These are phyloP conservation scores for Collybiopsis luxurians DNA, from an alignment of 768 basidiomycete species.

Conservation along the genomic window DNA sequence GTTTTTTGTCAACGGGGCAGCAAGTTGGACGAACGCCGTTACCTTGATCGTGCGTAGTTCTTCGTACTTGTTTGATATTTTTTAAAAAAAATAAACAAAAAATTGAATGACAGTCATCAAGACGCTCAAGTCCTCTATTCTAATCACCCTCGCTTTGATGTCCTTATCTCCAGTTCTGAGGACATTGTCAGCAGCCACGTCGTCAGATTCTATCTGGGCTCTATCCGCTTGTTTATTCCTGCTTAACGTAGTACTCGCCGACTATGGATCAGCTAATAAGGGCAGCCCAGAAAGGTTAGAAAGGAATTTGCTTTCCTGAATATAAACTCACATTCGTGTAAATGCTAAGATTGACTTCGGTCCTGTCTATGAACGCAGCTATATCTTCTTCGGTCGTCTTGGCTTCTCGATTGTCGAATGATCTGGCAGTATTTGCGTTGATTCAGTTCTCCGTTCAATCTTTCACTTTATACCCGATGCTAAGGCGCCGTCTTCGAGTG, in stretches of 20 bases:
- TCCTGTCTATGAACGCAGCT: slow-evolving; percentile 87
- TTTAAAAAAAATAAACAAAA: not conserved
- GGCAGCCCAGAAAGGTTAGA: slow-evolving; percentile 59
- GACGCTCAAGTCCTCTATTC: slow-evolving; percentile 73
- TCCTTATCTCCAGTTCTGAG: slow-evolving; percentile 88
- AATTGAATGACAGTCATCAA: slow-evolving; percentile 52
- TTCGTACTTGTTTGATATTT: not conserved
- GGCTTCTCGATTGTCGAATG: slow-evolving; percentile 82
- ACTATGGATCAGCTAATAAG: slow-evolving; percentile 58
- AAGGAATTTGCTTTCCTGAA: slow-evolving; percentile 15
- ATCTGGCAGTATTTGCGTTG: slow-evolving; percentile 86
- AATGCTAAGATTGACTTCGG: slow-evolving; percentile 63
- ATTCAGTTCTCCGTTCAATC: slow-evolving; percentile 79
- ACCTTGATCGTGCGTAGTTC: slow-evolving; percentile 1
- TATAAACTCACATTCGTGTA: slow-evolving; percentile 9
- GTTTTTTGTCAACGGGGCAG: slow-evolving; percentile 28
- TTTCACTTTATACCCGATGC: slow-evolving; percentile 81
- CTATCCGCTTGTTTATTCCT: slow-evolving; percentile 82
- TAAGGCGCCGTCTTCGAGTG: slow-evolving; percentile 74
- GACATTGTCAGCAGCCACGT: slow-evolving; percentile 92
- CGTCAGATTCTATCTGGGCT: slow-evolving; percentile 97
- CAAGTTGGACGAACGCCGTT: not conserved
- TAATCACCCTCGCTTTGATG: slow-evolving; percentile 87
- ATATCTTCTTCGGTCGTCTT: slow-evolving; percentile 92
- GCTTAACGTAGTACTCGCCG: slow-evolving; percentile 79